Evolutionary conservation across 148 eudicot species (phyloP), one percentile per base, ranked within the genome.

Genomic region (Rhododendron molle): DNA sequence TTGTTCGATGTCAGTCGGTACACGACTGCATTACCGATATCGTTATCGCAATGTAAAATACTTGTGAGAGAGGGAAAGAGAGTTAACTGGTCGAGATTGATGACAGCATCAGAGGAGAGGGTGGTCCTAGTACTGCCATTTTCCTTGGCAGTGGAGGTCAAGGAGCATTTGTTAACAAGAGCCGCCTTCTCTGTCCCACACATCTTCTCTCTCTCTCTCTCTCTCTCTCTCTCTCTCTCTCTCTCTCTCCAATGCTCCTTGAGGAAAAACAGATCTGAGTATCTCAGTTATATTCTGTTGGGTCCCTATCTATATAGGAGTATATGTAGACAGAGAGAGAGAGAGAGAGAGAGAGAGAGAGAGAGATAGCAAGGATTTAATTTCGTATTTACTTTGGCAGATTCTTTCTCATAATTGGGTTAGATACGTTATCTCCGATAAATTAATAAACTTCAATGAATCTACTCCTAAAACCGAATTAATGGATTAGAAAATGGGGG

Each of bases 21-120:
- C 10, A 21, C 0, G 67, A 67, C 32, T 67, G 73, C 7, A 11
- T 67, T 3, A n/a, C 13, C 14, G 14, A 65, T 65, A 9, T 65
- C 71, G 13, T 21, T 60, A 21, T 52, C 1, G 28, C 9, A 21
- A 60, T 10, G 30, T n/a, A 67, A 58, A 36, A 58, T 7, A 58
- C n/a, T 69, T 10, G 74, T n/a, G 40, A 71, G 72, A 20, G 30
- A 23, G 50, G 38, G 18, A 32, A 52, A 32, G 72, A 87, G 83
- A 87, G 80, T 80, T 85, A 87, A 71, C 91, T 89, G 91, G 44
- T 89, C 91, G 30, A 89, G 89, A 50, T 89, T 89, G 88, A 89
- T 85, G 26, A 85, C 49, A 50, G 76, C 38, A 12, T 71, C 89
- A 1, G 82, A 60, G 23, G 86, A 40, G 4, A 11, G 50, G 79